These are phyloP conservation scores for Ustilago sp. DNA, from an alignment of 1,284 basidiomycete genomes.

Conservation along the genomic window DNA sequence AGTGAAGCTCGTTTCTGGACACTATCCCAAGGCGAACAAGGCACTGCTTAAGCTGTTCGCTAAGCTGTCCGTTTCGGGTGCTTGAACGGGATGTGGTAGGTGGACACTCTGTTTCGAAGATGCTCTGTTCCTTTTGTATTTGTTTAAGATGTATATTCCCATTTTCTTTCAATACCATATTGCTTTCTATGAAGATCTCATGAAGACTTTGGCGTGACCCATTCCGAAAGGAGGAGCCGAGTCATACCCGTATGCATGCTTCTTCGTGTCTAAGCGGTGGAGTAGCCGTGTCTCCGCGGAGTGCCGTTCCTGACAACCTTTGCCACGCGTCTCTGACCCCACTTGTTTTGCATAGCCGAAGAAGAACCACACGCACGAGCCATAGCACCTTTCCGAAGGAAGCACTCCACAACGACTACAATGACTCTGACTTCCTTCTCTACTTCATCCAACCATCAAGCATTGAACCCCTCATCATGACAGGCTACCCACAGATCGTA, in stretches of 20 bases:
- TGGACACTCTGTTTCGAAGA: conserved; percentile 9
- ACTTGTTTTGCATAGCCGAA: neutral
- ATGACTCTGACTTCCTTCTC: neutral
- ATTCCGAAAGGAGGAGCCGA: no score
- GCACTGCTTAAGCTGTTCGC: conserved; percentile 58
- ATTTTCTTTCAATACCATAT: neutral
- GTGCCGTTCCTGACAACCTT: neutral
- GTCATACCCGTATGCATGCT: no score
- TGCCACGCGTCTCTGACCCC: neutral
- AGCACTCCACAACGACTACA: neutral
- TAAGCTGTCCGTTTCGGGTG: conserved; percentile 40
- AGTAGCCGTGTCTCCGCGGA: neutral
- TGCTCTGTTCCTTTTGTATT: neutral
- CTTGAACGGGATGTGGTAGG: neutral
- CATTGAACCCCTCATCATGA: conserved; percentile 8
- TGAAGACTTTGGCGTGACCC: no score
- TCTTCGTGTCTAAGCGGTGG: no score
- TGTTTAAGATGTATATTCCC: neutral
- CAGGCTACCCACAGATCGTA: conserved; percentile 20
- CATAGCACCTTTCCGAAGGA: neutral
- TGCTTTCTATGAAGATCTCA: no score
- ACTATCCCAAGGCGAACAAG: conserved; percentile 51
- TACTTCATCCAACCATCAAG: neutral
- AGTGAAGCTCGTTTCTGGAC: conserved; percentile 45
- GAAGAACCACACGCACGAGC: neutral